Conservation (phyloP, 331 rosid genomes). For the Telfairia occidentalis region DNA sequence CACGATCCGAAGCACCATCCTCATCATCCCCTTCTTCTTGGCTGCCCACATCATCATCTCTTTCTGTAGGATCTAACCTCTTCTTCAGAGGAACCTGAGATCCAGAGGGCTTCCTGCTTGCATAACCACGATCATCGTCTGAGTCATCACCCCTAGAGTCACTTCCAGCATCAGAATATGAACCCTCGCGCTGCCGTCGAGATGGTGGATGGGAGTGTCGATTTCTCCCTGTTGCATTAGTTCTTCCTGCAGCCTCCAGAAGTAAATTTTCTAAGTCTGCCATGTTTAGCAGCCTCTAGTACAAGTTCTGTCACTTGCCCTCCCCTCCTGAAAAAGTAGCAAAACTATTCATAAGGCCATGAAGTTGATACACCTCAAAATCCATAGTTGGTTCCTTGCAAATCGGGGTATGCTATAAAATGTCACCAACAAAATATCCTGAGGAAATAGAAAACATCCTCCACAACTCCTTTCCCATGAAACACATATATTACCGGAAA, state of each 20-base stretch:
- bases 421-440: background rate
- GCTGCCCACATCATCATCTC: conserved; percentile 62
- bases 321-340: conserved; percentile 20
- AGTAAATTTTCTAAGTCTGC: conserved; percentile 74
- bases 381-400: background rate
- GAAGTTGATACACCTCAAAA: background rate
- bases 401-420: background rate
- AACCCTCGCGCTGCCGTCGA: conserved; percentile 41
- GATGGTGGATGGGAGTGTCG: conserved; percentile 45
- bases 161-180: conserved; percentile 76
- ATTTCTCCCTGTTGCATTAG: conserved; percentile 48
- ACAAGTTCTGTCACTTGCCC: conserved; percentile 5
- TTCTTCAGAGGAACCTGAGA: conserved; percentile 71
- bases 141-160: conserved; percentile 70
- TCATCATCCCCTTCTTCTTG: conserved; percentile 50
- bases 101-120: conserved; percentile 43
- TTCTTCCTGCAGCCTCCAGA: conserved; percentile 93
- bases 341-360: background rate
- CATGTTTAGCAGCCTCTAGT: conserved; percentile 24
- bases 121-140: conserved; percentile 44
- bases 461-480: background rate
- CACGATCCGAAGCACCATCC: conserved; percentile 36
- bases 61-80: conserved; percentile 61
- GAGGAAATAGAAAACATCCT: background rate
- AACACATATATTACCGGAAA: background rate